Base-by-base conservation (phyloP, 2,329 filamentous ascomycete species). In the Ophidiomyces ophidiicola region DNA sequence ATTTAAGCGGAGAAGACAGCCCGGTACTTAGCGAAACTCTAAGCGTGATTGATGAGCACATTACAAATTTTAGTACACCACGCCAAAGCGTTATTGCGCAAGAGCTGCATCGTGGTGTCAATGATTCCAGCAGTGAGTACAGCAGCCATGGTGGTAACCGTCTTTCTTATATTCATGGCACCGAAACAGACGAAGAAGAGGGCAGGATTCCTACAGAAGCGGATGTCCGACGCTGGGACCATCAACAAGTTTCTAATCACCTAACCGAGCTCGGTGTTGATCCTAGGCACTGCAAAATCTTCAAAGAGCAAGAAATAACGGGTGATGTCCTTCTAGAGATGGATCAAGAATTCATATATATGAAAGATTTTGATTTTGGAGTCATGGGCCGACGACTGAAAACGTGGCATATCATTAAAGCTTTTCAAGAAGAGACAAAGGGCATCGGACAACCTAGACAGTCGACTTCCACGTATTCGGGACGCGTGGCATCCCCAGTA, bases 401-500 rank as follows among this genome's bases (percentile, higher is more conserved):
- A 59, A 94, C 87, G 2, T 96, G 88, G 88, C 85, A 94, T 61
- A 94, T 90, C 61, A 87, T 96, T 59, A 93, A 93, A 60, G 69
- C 76, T 3, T 71, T 96, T 46, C 88, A 96, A 56, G 83, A 93
- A 53, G 85, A 94, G 58, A 78, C 90, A 29, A 80, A 74, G 46
- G 71, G 72, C 31, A 61, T 74, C 62, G 52, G 76, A 62, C 63
- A 55, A 43, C 54, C 50, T 41, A 56, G 48, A 43, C 48, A 54
- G 31, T 59, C 57, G 14, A 41, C 51, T 15, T 63, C 66, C 1
- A 57, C 61, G 31, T 64, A 64, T 40, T 65, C 64, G 19, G 58
- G 53, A n/a, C 54, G 51, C 32, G 59, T 61, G 36, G 58, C 54
- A 14, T 56, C 63, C 6, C 46, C 55, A 14, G 60, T 60, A 24